Conservation (phyloP, 371 early-diverging fungal genomes). For the Massospora cicadina region DNA sequence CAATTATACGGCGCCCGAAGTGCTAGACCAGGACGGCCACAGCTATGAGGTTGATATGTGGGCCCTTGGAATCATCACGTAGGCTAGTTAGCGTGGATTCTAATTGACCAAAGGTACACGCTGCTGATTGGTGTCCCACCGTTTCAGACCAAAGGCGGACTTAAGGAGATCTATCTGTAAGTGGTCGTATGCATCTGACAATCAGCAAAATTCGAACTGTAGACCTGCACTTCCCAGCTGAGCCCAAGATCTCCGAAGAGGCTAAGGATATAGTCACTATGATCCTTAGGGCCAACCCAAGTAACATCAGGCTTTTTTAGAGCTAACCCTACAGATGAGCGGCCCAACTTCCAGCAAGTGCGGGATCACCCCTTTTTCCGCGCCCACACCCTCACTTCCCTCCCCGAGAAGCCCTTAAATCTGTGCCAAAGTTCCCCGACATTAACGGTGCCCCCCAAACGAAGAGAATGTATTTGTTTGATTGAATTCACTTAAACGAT, state of each 20-base stretch:
- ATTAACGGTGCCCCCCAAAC: neutral
- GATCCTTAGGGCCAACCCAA: conserved; percentile 65
- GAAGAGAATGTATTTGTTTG: neutral
- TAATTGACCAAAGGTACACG: conserved; percentile 45
- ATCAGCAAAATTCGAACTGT: conserved; percentile 55
- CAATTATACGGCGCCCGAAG: conserved; percentile 97
- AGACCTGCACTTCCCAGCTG: conserved; percentile 59
- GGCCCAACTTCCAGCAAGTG: conserved; percentile 23
- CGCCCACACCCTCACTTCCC: neutral
- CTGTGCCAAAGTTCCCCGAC: neutral
- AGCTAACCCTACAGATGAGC: conserved; percentile 10
- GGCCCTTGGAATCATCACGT: conserved; percentile 94
- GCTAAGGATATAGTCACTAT: conserved; percentile 59
- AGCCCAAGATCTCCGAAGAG: conserved; percentile 38
- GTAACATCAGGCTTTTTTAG: neutral
- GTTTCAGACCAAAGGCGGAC: conserved; percentile 48
- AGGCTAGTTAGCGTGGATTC: conserved; percentile 11
- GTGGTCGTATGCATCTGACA: neutral
- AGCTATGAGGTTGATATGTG: conserved; percentile 96
- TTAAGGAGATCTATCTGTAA: neutral
- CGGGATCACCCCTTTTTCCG: conserved; percentile 24
- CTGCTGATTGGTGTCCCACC: conserved; percentile 90
- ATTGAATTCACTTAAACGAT: too few relatives aligned
- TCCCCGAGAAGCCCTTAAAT: neutral
- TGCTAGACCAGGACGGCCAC: conserved; percentile 83